Evolutionary conservation across 805 yeast genomes (phyloP).

Genomic region (Helenozyma rhizophorensis): DNA sequence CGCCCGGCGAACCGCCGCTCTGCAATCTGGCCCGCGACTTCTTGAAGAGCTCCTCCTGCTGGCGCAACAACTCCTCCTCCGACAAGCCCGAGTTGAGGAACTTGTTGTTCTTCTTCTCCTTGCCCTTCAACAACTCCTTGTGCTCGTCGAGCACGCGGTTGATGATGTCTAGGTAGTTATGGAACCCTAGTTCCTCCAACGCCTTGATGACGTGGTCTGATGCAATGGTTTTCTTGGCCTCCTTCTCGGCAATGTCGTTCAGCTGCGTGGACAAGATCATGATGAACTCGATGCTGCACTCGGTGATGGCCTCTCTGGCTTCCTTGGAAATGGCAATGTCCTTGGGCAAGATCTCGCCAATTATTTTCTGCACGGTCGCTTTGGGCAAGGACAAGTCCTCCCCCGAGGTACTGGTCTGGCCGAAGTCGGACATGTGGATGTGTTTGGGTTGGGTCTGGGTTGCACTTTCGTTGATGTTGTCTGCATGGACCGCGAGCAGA

Average conservation of each 20-base stretch:
- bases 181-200: constrained; percentile 79
- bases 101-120: constrained; percentile 88
- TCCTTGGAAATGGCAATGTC: constrained; percentile 88
- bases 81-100: constrained; percentile 88
- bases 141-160: constrained; percentile 79
- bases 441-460: too few species aligned
- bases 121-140: constrained; percentile 80
- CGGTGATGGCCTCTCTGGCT: constrained; percentile 91
- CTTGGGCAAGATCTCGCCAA: constrained; percentile 83
- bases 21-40: constrained; percentile 66
- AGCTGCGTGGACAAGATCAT: constrained; percentile 92
- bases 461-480: too few species aligned
- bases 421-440: constrained; percentile 36
- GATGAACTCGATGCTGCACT: constrained; percentile 92
- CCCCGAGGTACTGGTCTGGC: constrained; percentile 23
- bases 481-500: too few species aligned
- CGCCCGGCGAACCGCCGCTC: constrained; percentile 18
- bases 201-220: constrained; percentile 95
- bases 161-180: constrained; percentile 76
- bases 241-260: constrained; percentile 94
- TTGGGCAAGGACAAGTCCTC: constrained; percentile 43
- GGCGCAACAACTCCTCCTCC: constrained; percentile 86
- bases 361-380: constrained; percentile 95
- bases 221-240: constrained; percentile 92
- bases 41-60: constrained; percentile 90